Percentiles rank a stretch among this genome's conserved stretches.
phyloP scores from a whole-genome alignment of 2,329 filamentous ascomycete genomes.

The Lachnellula arida region DNA sequence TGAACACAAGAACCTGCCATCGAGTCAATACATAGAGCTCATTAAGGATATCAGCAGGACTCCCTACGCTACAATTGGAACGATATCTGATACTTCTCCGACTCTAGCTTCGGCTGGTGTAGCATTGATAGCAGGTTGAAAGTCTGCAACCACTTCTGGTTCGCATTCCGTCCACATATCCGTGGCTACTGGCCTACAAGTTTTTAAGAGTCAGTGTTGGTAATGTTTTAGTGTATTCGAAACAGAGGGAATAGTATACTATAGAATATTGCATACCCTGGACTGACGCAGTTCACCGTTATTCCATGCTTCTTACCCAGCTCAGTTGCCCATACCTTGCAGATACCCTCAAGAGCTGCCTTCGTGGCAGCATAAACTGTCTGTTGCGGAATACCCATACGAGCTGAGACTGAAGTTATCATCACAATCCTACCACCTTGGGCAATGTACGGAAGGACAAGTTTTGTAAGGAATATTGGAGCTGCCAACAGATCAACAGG shows the following conservation, averaged over 20 bases:
- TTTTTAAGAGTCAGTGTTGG: no score
- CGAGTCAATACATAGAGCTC: not conserved
- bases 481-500: constrained; percentile 38
- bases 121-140: constrained; percentile 7
- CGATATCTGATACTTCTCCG: constrained; percentile 10
- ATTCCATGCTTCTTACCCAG: constrained; percentile 12
- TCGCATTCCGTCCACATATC: constrained; percentile 14
- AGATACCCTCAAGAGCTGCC: constrained; percentile 41
- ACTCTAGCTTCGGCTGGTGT: constrained; percentile 9
- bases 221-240: no score
- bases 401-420: constrained; percentile 50
- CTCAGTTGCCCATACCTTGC: constrained; percentile 13
- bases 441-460: constrained; percentile 47
- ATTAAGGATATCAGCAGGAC: not conserved
- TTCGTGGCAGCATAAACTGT: constrained; percentile 53
- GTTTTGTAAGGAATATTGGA: constrained; percentile 48
- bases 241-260: no score
- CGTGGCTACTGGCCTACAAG: constrained; percentile 8
- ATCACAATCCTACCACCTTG: constrained; percentile 50
- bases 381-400: constrained; percentile 41
- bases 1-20: constrained; percentile 8
- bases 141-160: constrained; percentile 3
- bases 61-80: constrained; percentile 9
- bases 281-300: constrained; percentile 15
- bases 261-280: not conserved